Conservation (phyloP, 2,329 filamentous ascomycete genomes). For the Fusarium kyushuense region DNA sequence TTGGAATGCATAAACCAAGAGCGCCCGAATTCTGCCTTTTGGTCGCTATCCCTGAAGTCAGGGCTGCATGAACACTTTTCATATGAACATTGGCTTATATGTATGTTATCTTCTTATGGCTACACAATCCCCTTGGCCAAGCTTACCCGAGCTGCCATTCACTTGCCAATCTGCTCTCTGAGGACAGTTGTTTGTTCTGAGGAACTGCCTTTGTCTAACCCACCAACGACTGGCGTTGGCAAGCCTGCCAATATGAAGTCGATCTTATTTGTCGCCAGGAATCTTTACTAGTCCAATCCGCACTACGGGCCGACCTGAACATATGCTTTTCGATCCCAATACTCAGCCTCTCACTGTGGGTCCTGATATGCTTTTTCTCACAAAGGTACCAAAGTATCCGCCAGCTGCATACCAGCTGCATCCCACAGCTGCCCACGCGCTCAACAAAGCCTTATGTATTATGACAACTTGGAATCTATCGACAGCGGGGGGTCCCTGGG, state of each 20-base stretch:
- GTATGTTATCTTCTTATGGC: background rate
- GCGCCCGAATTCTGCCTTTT: background rate
- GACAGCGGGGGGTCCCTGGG: conserved; percentile 20
- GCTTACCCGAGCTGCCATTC: background rate
- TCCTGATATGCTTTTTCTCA: background rate
- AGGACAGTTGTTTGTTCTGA: background rate
- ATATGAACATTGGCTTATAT: conserved; percentile 1
- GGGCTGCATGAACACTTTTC: background rate
- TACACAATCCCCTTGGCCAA: background rate
- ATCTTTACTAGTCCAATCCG: background rate
- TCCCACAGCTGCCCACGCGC: background rate
- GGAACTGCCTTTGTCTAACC: background rate
- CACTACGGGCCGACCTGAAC: background rate
- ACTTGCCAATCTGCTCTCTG: background rate
- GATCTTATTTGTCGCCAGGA: background rate
- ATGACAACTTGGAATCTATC: background rate
- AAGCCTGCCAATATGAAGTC: background rate
- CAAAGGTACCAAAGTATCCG: background rate
- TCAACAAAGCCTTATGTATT: conserved; percentile 14
- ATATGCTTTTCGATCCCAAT: background rate
- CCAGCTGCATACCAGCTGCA: conserved; percentile 25
- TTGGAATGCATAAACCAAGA: background rate
- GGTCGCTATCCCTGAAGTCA: conserved; percentile 31
- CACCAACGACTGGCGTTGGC: background rate
- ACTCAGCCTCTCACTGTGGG: background rate